Evolutionary conservation across 768 basidiomycete species (phyloP).

Genomic region (Lentinula sp.): DNA sequence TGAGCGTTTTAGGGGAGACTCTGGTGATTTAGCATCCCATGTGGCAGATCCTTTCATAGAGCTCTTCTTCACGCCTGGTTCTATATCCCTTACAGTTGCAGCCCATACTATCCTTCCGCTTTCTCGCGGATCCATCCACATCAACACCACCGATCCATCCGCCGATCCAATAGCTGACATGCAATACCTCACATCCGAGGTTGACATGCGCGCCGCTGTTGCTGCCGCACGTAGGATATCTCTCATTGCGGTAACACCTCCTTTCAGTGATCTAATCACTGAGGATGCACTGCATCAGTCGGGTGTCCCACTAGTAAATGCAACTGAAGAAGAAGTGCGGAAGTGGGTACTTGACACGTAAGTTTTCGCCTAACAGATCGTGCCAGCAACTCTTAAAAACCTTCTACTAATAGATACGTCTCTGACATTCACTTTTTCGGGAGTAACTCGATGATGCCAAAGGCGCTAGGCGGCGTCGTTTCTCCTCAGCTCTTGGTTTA

Average conservation of each 20-base stretch:
- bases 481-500: conserved; percentile 10
- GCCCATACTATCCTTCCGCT: conserved; percentile 10
- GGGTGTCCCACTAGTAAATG: conserved; percentile 6
- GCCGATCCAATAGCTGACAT: conserved; percentile 6
- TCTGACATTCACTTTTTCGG: conserved; percentile 11
- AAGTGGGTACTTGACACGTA: conserved; percentile 8
- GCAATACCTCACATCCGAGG: conserved; percentile 8
- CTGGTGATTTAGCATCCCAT: not conserved
- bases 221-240: conserved; percentile 9
- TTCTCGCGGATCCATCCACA: conserved; percentile 9
- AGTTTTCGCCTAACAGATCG: not conserved
- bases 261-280: conserved; percentile 10
- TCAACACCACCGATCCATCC: conserved; percentile 10
- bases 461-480: conserved; percentile 11
- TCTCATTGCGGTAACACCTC: conserved; percentile 8
- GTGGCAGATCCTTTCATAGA: conserved; percentile 11
- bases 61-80: conserved; percentile 6
- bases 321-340: conserved; percentile 9
- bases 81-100: not conserved
- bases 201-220: conserved; percentile 7
- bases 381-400: too few species aligned
- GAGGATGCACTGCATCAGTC: not conserved
- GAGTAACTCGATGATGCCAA: conserved; percentile 13
- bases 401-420: conserved; percentile 1
- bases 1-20: not conserved